Conservation (phyloP, 176 grass and related monocot species). For the Carex cristatella region DNA sequence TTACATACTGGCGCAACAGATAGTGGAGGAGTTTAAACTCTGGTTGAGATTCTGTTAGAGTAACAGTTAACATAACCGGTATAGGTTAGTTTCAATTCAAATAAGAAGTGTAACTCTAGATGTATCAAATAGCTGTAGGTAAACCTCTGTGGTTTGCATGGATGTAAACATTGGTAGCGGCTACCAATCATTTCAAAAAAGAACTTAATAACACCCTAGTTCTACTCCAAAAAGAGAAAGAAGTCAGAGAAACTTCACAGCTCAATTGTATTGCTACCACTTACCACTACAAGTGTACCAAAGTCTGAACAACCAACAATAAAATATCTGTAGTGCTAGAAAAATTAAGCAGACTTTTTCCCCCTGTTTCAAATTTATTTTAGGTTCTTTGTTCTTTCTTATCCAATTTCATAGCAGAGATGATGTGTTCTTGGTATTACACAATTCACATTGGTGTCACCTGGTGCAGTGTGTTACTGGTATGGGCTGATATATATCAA, state of each 20-base stretch:
- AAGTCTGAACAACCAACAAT: not conserved
- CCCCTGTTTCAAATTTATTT: not conserved
- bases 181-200: too few relatives aligned
- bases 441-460: not conserved
- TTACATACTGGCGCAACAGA: too few relatives aligned
- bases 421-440: not conserved
- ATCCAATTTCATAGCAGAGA: not conserved
- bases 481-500: not conserved
- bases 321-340: too few relatives aligned
- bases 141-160: too few relatives aligned
- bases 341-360: not conserved
- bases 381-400: not conserved
- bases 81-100: too few relatives aligned
- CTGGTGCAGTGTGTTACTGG: not conserved
- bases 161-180: too few relatives aligned
- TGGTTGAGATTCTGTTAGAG: too few relatives aligned
- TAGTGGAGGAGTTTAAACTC: too few relatives aligned
- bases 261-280: not conserved
- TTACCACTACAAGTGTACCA: not conserved
- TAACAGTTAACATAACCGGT: too few relatives aligned
- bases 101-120: too few relatives aligned
- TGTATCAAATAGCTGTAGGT: too few relatives aligned
- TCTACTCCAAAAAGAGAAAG: not conserved
- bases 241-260: not conserved
- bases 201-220: too few relatives aligned